These are phyloP conservation scores for Hortiboletus campestris DNA, from an alignment of 768 basidiomycete genomes.

Conservation along the genomic window DNA sequence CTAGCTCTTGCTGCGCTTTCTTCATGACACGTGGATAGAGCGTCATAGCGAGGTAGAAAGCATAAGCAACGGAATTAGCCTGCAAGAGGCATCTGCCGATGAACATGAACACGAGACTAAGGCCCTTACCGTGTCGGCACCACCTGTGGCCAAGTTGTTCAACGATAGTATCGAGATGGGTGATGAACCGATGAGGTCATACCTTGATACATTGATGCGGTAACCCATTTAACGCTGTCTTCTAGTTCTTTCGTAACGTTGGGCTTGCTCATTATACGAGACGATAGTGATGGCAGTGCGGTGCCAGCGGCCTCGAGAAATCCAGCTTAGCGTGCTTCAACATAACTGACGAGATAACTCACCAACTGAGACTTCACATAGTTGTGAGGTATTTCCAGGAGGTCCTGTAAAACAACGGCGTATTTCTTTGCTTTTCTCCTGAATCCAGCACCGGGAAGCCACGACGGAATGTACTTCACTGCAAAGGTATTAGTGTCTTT, in stretches of 20 bases:
- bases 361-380: conserved; percentile 20
- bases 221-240: conserved; percentile 19
- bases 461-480: conserved; percentile 28
- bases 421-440: conserved; percentile 12
- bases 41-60: conserved; percentile 29
- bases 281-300: conserved; percentile 14
- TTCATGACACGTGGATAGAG: conserved; percentile 25
- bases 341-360: background rate
- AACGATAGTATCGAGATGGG: background rate
- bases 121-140: conserved; percentile 25
- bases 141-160: conserved; percentile 12
- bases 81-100: background rate
- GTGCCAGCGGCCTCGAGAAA: conserved; percentile 15
- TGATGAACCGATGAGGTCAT: background rate
- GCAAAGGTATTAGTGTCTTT: background rate
- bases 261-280: conserved; percentile 7
- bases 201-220: conserved; percentile 16
- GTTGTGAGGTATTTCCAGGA: conserved; percentile 13
- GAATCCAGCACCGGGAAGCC: conserved; percentile 23
- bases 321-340: background rate
- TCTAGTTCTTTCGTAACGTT: conserved; percentile 13
- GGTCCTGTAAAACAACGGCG: background rate
- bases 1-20: conserved; percentile 30
- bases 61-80: conserved; percentile 15
- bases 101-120: background rate